These are phyloP conservation scores for Colletotrichum sp. DNA, from an alignment of 2,329 filamentous ascomycete genomes.

Conservation along the genomic window DNA sequence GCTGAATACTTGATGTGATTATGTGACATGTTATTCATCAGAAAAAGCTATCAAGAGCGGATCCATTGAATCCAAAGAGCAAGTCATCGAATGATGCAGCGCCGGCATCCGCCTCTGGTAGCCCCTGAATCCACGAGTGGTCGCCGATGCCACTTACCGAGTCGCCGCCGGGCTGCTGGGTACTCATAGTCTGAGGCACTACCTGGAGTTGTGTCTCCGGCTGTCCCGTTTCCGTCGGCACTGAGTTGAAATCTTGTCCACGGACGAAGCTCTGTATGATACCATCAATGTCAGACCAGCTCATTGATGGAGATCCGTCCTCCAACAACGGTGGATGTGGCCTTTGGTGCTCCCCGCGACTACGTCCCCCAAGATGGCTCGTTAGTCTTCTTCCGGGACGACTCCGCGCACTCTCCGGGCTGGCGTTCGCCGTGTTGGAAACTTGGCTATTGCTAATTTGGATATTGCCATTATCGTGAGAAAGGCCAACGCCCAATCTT, in stretches of 20 bases:
- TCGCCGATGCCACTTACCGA: background rate
- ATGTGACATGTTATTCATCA: background rate
- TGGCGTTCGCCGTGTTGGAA: background rate
- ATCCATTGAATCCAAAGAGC: slow-evolving; percentile 35
- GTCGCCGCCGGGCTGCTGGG: background rate
- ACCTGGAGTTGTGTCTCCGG: background rate
- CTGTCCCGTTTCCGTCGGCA: background rate
- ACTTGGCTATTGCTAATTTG: background rate
- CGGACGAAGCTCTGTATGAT: slow-evolving; percentile 40
- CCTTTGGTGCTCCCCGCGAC: background rate
- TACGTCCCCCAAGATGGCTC: background rate
- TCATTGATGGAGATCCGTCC: slow-evolving; percentile 15
- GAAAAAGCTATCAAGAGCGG: slow-evolving; percentile 28
- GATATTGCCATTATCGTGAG: background rate
- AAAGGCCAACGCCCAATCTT: slow-evolving; percentile 38
- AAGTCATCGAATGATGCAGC: slow-evolving; percentile 28
- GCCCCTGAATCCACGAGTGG: background rate
- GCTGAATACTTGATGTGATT: background rate
- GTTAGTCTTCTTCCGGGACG: background rate
- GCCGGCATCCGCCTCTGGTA: slow-evolving; percentile 5
- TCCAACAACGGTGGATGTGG: background rate
- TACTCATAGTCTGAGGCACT: background rate
- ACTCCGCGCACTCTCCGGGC: background rate
- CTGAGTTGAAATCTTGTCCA: slow-evolving; percentile 19
- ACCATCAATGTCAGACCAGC: slow-evolving; percentile 37